phyloP scores from a whole-genome alignment of 192 early-diverging fungal species.

The Cladochytrium replicatum region DNA sequence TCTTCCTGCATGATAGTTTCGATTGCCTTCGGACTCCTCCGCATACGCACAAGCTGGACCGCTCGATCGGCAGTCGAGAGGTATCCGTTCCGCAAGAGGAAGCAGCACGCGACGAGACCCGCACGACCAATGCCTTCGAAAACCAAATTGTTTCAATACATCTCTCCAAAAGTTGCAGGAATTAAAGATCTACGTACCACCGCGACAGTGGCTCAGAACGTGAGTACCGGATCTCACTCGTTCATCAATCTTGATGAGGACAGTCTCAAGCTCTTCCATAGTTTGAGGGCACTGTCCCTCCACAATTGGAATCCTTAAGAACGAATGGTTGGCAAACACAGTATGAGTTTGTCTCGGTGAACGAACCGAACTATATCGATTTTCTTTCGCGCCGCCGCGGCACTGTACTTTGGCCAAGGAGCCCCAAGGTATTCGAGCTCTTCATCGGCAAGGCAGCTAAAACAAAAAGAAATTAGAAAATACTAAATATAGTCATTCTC shows the following conservation, averaged over 20 bases:
- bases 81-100: conserved; percentile 45
- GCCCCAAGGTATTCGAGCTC: conserved; percentile 61
- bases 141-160: background rate
- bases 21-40: conserved; percentile 58
- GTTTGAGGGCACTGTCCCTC: conserved; percentile 56
- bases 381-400: conserved; percentile 36
- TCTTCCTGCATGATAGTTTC: conserved; percentile 59
- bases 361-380: conserved; percentile 47
- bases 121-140: conserved; percentile 59
- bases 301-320: conserved; percentile 49
- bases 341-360: background rate
- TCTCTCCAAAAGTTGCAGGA: background rate
- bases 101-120: conserved; percentile 68
- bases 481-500: too few species aligned
- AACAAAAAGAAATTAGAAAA: conserved; percentile 2
- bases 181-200: conserved; percentile 37
- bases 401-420: conserved; percentile 47
- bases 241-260: conserved; percentile 40
- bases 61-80: conserved; percentile 38
- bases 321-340: background rate
- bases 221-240: conserved; percentile 36
- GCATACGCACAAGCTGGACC: conserved; percentile 44
- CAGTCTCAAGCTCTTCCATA: conserved; percentile 42
- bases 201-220: conserved; percentile 62
- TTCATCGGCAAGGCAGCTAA: conserved; percentile 53